Evolutionary conservation across 176 grass and related monocot genomes (phyloP), one percentile per base, ranked within the genome.

Genomic region (Stipa capillata): DNA sequence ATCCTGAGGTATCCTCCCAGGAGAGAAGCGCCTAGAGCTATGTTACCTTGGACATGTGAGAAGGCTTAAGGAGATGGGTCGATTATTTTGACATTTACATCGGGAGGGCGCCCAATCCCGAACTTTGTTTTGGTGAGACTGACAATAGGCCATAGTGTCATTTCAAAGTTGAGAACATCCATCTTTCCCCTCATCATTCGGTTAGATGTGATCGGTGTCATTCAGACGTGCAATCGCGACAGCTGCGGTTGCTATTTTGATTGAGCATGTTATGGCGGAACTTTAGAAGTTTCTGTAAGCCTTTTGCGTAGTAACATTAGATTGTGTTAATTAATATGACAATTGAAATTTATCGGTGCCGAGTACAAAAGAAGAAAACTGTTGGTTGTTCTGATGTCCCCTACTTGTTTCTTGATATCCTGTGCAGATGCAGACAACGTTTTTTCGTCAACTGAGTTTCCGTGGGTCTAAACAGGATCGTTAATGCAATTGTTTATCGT

Each of bases 1-100:
- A 77, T 95, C 92, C 75, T 99, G 81, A 99, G 75, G 53, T 63
- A 25, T 61, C 14, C 3, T 29, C 1, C 16, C 27, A 3, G 28
- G 54, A 37, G 70, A 36, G 53, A 51, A 74, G 23, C 18, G 16
- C 29, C 17, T 16, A 40, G 37, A 78, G 31, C 49, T 66, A 44
- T 48, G 12, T 73, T 20, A 23, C 62, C 66, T 52, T 58, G 37
- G 35, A 45, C 64, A 32, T 42, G 32, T 53, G 42, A 60, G 62
- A 63, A 14, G 7, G 62, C 55, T 74, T 31, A 24, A 87, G 56
- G 5, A 73, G 29, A 39, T 1, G 27, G 42, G 50, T 17, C 4
- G 6, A 29, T 58, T 56, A 29, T 48, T 76, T 35, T 74, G 40
- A 80, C 68, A 80, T 68, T 58, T n/a, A n/a, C 54, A 12, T 60